Evolutionary conservation across 2,329 filamentous ascomycete genomes (phyloP), one percentile per base, ranked within the genome.

Genomic region (Raffaelea albimanens): DNA sequence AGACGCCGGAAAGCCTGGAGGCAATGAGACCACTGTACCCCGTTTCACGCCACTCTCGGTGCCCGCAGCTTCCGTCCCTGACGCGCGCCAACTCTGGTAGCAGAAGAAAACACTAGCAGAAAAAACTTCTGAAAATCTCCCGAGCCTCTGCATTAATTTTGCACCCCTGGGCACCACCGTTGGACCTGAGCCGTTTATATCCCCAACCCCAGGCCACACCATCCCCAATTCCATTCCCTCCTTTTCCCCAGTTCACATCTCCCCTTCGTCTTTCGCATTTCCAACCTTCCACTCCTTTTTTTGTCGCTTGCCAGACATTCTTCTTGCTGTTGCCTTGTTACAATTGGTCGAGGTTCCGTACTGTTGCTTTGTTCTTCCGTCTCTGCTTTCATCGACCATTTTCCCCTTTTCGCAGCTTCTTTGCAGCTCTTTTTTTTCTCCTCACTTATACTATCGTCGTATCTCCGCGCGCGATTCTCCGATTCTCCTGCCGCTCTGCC

Each of bases 11-110:
- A 7, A 7, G 13, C 5, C 5, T 8, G 34, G 34, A 16, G 34
- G 34, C 13, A 7, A 38, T n/a, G 8, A 16, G 21, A 33, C 19
- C 20, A 47, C 31, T 38, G 18, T 16, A 19, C 5, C 14, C 9
- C 14, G 34, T 38, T 38, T 38, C 34, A 44, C 48, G 45, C 48
- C 48, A 50, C 48, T 40, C 36, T 47, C 41, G 42, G 29, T 9
- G 4, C 13, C 42, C 42, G 42, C 19, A 22, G 22, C 42, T 36
- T 44, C 42, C 42, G 42, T 33, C 3, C 40, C 5, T n/a, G 13
- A 16, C 21, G 23, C 23, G 25, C 21, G 23, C 10, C 21, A 22
- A 13, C 11, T 36, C 29, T 25, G n/a, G 21, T 10, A 38, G n/a
- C 14, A 16, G 18, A 38, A 16, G 5, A 38, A 38, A 7, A 16